Conservation (phyloP, 768 basidiomycete genomes). For the Mycena venus region DNA sequence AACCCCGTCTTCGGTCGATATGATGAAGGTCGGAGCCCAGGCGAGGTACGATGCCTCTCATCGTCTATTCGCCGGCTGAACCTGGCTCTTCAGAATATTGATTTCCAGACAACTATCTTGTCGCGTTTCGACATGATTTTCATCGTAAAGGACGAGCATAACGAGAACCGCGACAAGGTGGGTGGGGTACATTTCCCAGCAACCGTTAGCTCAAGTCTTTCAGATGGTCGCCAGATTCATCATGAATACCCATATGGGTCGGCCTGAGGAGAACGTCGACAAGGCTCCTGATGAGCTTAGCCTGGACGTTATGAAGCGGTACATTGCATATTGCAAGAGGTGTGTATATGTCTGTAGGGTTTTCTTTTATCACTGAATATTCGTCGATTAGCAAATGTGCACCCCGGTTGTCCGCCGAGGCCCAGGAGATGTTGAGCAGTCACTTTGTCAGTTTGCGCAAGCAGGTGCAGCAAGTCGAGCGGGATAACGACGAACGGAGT, state of each 20-base stretch:
- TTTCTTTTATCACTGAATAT: neutral
- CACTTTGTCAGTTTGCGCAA: constrained; percentile 95
- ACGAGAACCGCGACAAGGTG: constrained; percentile 92
- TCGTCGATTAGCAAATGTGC: constrained; percentile 85
- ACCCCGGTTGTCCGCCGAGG: constrained; percentile 91
- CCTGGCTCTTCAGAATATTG: constrained; percentile 76
- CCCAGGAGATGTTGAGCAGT: constrained; percentile 95
- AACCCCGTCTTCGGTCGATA: constrained; percentile 99
- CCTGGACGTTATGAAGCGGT: constrained; percentile 98
- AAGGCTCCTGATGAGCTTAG: constrained; percentile 90
- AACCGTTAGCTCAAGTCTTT: constrained; percentile 7
- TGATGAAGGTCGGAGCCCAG: constrained; percentile 95
- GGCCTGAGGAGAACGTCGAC: constrained; percentile 73
- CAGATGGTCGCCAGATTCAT: constrained; percentile 97
- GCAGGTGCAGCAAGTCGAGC: constrained; percentile 95
- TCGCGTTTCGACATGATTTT: constrained; percentile 99
- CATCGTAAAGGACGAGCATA: constrained; percentile 98
- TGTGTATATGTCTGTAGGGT: constrained; percentile 46
- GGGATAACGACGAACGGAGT: constrained; percentile 96
- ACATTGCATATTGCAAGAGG: constrained; percentile 97
- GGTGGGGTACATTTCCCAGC: constrained; percentile 38
- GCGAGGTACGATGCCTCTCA: constrained; percentile 71
- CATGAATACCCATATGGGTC: constrained; percentile 99
- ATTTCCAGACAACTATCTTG: constrained; percentile 97
- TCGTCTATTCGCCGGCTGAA: neutral